phyloP scores from a whole-genome alignment of 768 basidiomycete genomes.

The Paxillus ammoniavirescens region DNA sequence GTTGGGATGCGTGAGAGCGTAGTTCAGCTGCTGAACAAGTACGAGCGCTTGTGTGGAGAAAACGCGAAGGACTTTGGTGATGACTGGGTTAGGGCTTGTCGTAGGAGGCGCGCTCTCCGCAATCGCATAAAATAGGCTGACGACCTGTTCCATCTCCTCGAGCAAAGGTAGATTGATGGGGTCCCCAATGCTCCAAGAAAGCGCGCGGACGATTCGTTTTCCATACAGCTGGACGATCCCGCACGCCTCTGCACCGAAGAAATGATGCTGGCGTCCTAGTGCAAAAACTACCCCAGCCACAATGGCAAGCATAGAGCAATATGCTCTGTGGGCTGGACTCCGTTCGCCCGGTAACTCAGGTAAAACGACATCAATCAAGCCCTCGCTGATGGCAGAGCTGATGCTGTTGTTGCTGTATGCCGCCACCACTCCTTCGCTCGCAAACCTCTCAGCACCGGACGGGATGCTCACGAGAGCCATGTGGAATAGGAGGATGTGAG shows the following conservation, averaged over 20 bases:
- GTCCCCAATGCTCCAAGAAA: conserved; percentile 83
- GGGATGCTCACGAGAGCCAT: conserved; percentile 78
- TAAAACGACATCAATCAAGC: conserved; percentile 62
- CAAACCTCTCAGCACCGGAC: conserved; percentile 79
- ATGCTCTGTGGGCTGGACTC: conserved; percentile 76
- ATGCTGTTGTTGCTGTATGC: conserved; percentile 85
- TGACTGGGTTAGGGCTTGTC: conserved; percentile 37
- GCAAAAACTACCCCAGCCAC: conserved; percentile 69
- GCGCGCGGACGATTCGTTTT: conserved; percentile 70
- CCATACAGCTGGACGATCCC: conserved; percentile 85
- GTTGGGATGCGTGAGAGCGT: conserved; percentile 88
- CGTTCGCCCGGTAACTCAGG: conserved; percentile 73
- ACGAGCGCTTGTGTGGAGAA: conserved; percentile 69
- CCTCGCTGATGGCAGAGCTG: conserved; percentile 71
- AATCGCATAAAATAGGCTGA: conserved; percentile 75
- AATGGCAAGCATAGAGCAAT: conserved; percentile 82
- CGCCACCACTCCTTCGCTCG: conserved; percentile 75
- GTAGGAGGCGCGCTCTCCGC: conserved; percentile 43
- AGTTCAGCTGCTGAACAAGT: conserved; percentile 85
- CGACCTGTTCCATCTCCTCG: conserved; percentile 81
- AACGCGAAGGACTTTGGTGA: conserved; percentile 62
- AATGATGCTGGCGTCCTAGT: conserved; percentile 65
- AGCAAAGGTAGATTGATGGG: conserved; percentile 72
- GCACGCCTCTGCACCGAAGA: conserved; percentile 81
- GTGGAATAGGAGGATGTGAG: conserved; percentile 82